Evolutionary conservation across 2,329 filamentous ascomycete genomes (phyloP), one percentile per base, ranked within the genome.

Genomic region (Nemania sp.): DNA sequence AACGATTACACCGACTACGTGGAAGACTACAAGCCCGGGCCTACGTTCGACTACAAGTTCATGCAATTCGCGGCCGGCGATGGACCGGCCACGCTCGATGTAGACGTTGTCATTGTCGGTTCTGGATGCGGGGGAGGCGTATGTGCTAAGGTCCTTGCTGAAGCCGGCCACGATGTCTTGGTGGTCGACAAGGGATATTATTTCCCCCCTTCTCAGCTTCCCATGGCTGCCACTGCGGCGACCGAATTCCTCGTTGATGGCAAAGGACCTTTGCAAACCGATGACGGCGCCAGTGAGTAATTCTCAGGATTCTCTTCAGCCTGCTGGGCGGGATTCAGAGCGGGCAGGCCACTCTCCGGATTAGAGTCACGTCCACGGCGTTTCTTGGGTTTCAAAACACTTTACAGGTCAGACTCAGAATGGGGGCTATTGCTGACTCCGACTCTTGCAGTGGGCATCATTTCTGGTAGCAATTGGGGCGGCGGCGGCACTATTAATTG

Each of bases 401-500:
- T 29, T n/a, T 29, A 29, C 25, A 29, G 25, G 7, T 29, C 25
- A 3, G 4, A 4, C 25, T 29, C 25, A 29, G 7, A 7, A 29
- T 29, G 3, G n/a, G n/a, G n/a, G 25, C 25, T 29, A 4, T 29
- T 7, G 25, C 25, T 29, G 25, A 29, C 25, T 29, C 25, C 25
- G 25, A 7, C 25, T 29, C 25, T 29, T 29, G 25, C 7, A 29
- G 25, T 86, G 37, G 79, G 74, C 9, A 73, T 90, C 7, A 69
- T 88, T 2, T 81, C 87, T 0, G 89, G 87, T 0, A 82, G 82
- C 45, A 81, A 81, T 2, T 91, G 86, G 82, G 89, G 89, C n/a
- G 89, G 89, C 13, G 89, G 89, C 20, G 89, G 89, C 5, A 88
- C 87, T 0, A 74, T 91, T 58, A 92, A 92, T 69, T 91, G 89